phyloP scores from a whole-genome alignment of 176 grass and related monocot genomes.

The Bolboschoenus planiculmis region DNA sequence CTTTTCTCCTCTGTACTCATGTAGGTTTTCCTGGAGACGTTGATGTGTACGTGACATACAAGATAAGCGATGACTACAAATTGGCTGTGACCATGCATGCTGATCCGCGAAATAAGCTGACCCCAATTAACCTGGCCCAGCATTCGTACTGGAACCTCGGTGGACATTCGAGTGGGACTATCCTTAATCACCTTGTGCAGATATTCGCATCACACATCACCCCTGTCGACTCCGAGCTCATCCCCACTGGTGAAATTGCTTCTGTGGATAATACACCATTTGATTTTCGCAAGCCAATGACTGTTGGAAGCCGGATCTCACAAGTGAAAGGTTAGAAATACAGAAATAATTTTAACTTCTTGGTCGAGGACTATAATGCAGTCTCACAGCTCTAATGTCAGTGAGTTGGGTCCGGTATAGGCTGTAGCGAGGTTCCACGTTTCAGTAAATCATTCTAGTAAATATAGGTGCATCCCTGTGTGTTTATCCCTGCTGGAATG shows the following conservation, averaged over 20 bases:
- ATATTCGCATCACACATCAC: conserved; percentile 46
- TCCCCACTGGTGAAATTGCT: conserved; percentile 49
- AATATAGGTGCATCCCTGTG: neutral
- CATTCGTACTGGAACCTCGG: conserved; percentile 92
- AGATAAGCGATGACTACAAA: conserved; percentile 56
- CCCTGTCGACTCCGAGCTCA: conserved; percentile 47
- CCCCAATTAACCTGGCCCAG: conserved; percentile 74
- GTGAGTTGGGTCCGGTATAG: neutral
- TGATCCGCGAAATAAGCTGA: conserved; percentile 37
- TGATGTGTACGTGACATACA: conserved; percentile 80
- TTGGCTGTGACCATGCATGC: conserved; percentile 76
- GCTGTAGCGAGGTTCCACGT: neutral
- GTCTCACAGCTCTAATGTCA: neutral
- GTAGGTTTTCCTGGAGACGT: conserved; percentile 58
- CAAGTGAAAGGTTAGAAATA: conserved; percentile 15
- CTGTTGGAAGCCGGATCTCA: conserved; percentile 28
- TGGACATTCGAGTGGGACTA: conserved; percentile 38
- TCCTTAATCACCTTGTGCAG: conserved; percentile 52
- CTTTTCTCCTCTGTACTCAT: neutral
- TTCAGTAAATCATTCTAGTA: neutral
- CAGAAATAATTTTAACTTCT: neutral
- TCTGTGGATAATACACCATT: conserved; percentile 59
- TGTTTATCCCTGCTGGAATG: neutral
- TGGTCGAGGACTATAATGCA: neutral
- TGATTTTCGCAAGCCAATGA: conserved; percentile 37